Conservation (phyloP, 1,284 basidiomycete genomes). For the Microbotryum lychnidis-dioicae region DNA sequence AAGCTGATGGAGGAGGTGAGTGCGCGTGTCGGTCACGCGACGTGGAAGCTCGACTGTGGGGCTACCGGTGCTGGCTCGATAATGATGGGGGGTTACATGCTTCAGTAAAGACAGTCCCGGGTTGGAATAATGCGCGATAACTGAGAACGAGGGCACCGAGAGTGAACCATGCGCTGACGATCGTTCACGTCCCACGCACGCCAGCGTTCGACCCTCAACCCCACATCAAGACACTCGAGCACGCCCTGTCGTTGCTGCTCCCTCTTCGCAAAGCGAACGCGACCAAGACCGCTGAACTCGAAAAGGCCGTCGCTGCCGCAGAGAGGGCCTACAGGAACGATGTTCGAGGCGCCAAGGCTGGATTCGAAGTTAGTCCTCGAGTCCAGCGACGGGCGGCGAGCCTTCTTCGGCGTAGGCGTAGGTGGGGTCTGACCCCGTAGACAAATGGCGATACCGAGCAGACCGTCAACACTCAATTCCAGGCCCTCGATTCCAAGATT, state of each 20-base stretch:
- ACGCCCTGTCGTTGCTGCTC: slow-evolving; percentile 77
- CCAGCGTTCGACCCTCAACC: slow-evolving; percentile 90
- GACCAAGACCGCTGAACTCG: slow-evolving; percentile 77
- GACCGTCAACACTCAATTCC: slow-evolving; percentile 28
- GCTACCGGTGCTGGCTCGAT: background rate
- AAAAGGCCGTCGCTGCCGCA: slow-evolving; percentile 79
- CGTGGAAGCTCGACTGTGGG: too few relatives aligned
- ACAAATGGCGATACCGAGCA: background rate
- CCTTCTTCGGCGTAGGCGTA: background rate
- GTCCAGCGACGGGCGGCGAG: background rate
- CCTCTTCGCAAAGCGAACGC: slow-evolving; percentile 79
- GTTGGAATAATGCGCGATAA: too few relatives aligned
- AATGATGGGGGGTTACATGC: background rate
- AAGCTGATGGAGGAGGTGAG: slow-evolving; percentile 20
- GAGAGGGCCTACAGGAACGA: slow-evolving; percentile 91
- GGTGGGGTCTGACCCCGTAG: background rate
- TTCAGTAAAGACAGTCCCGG: background rate
- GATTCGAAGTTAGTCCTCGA: slow-evolving; percentile 64
- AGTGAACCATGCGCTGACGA: background rate
- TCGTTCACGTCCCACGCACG: background rate
- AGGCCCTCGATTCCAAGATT: slow-evolving; percentile 62
- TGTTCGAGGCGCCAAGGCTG: slow-evolving; percentile 80
- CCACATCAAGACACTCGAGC: slow-evolving; percentile 85
- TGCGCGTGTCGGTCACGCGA: background rate
- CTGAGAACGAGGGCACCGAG: too few relatives aligned